Evolutionary conservation across 2,329 filamentous ascomycete species (phyloP), one percentile per base, ranked within the genome.

Genomic region (Endothia cerciana): DNA sequence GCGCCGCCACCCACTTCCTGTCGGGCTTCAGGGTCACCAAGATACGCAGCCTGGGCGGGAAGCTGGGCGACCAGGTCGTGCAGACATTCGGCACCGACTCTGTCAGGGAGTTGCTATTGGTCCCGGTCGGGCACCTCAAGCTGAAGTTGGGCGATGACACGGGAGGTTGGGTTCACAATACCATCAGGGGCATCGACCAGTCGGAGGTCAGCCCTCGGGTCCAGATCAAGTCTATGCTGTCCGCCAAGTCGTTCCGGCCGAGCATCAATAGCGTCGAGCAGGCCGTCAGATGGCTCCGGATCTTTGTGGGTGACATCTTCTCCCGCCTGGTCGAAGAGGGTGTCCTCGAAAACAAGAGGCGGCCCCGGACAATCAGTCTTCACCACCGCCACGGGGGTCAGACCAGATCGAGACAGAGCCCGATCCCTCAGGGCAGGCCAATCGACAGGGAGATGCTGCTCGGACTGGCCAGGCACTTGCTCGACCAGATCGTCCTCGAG

Each of bases 161-260:
- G 0, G 94, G 92, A 1, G 82, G 84, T 3, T 97, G 94, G 93
- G 82, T 98, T 13, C 90, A 97, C 78, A 88, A 90, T 63, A 91
- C 90, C 13, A 90, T 98, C 62, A 88, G 95, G 13, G 95, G 95
- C 1, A 87, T 94, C 68, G 95, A 99, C 76, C 81, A 83, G 60
- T 95, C 91, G 72, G 94, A 97, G 77, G 93, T 99, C 70, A 97
- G 93, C 73, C 87, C 93, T 36, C 85, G 94, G 61, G 97, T 93
- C 1, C 92, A 95, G 73, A 97, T 97, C 80, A 97, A 98, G 76
- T 95, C 91, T 19, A 98, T 99, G 94, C 83, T 98, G 17, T 97
- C 93, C 1, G 94, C 95, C 25, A 99, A 99, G 75, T 96, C 93
- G 0, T 99, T 99, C 73, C 85, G 92, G 33, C 95, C 95, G 0